A percentile compares a stretch with the other conserved stretches of the same genome.
Evolutionary conservation across 1,284 basidiomycete genomes (phyloP).

Genomic region (Trichosporon ovoides): DNA sequence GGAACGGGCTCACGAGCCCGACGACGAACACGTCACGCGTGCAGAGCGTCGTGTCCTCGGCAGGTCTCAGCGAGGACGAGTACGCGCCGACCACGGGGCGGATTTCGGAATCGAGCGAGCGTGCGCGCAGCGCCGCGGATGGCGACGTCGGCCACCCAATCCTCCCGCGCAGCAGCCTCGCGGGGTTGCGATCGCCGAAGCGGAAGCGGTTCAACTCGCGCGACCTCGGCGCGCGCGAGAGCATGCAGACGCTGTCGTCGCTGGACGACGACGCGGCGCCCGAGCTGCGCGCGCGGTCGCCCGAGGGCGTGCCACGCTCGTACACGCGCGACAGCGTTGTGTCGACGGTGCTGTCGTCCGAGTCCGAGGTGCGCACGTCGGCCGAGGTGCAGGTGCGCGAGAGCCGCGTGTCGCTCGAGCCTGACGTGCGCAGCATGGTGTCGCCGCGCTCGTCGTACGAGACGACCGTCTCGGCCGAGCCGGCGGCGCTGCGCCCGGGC

Average conservation of each 20-base stretch:
- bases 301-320: neutral
- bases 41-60: neutral
- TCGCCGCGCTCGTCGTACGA: neutral
- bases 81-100: neutral
- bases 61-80: slow-evolving; percentile 2
- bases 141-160: neutral
- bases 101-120: neutral
- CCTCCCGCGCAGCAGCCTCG: neutral
- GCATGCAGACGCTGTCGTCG: slow-evolving; percentile 2
- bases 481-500: neutral
- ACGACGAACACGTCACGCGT: neutral
- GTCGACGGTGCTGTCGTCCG: neutral
- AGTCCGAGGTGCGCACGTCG: neutral
- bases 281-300: neutral
- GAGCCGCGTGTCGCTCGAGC: neutral
- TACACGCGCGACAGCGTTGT: slow-evolving; percentile 1
- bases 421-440: neutral
- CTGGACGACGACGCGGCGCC: neutral
- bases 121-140: neutral
- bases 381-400: neutral
- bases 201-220: neutral
- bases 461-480: neutral
- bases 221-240: slow-evolving; percentile 1
- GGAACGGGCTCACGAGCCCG: slow-evolving; percentile 3
- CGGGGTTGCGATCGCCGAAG: neutral